phyloP scores from a whole-genome alignment of 305 asterid species.

The Ilex paraguariensis region DNA sequence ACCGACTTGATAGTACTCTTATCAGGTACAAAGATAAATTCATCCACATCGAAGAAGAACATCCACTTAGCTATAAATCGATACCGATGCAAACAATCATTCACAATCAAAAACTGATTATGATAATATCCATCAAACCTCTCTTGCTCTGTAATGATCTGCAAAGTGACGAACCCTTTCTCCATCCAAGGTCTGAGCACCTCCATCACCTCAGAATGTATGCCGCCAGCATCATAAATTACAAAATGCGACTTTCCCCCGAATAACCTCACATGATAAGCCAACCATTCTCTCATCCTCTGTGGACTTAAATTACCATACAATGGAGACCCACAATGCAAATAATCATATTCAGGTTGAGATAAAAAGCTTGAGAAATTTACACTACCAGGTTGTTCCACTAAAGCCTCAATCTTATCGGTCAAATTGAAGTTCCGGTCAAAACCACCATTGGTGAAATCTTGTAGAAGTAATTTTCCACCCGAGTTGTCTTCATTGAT shows the following conservation, averaged over 20 bases:
- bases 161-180: constrained; percentile 64
- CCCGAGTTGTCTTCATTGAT: constrained; percentile 28
- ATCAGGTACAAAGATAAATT: constrained; percentile 60
- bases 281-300: constrained; percentile 76
- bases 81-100: constrained; percentile 74
- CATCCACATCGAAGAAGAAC: constrained; percentile 85
- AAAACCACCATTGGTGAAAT: constrained; percentile 44
- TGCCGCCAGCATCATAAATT: constrained; percentile 84
- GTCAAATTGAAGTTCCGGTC: constrained; percentile 31
- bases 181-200: constrained; percentile 82
- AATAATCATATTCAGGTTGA: constrained; percentile 43
- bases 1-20: constrained; percentile 50
- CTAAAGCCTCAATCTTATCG: constrained; percentile 44
- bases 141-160: constrained; percentile 73
- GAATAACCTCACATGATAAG: constrained; percentile 58
- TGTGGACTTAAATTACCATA: constrained; percentile 67
- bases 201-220: constrained; percentile 49
- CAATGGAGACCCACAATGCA: constrained; percentile 71
- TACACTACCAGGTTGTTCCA: constrained; percentile 19
- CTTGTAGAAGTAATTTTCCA: constrained; percentile 49
- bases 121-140: constrained; percentile 82
- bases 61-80: constrained; percentile 63
- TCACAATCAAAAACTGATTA: constrained; percentile 73
- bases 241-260: constrained; percentile 74
- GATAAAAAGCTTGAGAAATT: constrained; percentile 25